Percentiles rank a stretch among this genome's conserved stretches.
These are phyloP conservation scores for Yarrowia sp. DNA, from an alignment of 805 yeast genomes.

Conservation along the genomic window DNA sequence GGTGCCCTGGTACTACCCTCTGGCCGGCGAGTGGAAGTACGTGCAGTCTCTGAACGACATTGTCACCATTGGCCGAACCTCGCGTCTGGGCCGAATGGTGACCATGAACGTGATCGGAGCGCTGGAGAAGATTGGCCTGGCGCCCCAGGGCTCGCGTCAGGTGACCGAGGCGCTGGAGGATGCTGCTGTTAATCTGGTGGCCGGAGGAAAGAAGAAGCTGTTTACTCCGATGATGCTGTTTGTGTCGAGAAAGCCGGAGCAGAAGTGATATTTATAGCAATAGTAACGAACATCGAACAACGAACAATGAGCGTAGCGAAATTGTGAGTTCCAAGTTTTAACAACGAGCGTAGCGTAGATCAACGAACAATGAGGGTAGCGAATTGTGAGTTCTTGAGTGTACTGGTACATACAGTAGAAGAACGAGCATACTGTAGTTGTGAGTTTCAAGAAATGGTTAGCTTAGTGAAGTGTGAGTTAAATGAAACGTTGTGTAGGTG, in stretches of 20 bases:
- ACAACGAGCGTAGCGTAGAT: too few relatives aligned
- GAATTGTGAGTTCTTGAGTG: too few relatives aligned
- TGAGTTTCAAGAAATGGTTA: too few relatives aligned
- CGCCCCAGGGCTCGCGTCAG: conserved; percentile 90
- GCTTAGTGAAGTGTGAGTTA: too few relatives aligned
- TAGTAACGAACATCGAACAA: not conserved
- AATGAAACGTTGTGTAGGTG: too few relatives aligned
- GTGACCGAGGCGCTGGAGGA: conserved; percentile 94
- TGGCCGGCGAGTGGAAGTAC: conserved; percentile 91
- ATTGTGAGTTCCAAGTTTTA: too few relatives aligned
- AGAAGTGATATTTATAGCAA: not conserved
- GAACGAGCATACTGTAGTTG: too few relatives aligned
- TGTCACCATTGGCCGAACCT: conserved; percentile 86
- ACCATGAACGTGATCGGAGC: conserved; percentile 81
- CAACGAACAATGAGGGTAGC: too few relatives aligned
- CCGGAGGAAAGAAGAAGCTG: conserved; percentile 86
- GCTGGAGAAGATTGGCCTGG: conserved; percentile 85
- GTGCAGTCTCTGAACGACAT: conserved; percentile 80
- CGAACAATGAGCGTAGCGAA: too few relatives aligned
- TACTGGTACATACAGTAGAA: too few relatives aligned
- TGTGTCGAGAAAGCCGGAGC: conserved; percentile 79
- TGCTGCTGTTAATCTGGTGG: conserved; percentile 94
- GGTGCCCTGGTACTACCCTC: conserved; percentile 97
- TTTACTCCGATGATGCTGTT: conserved; percentile 99
- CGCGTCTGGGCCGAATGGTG: conserved; percentile 80